These are phyloP conservation scores for Aspergillus sp. DNA, from an alignment of 2,329 filamentous ascomycete genomes.

Conservation along the genomic window DNA sequence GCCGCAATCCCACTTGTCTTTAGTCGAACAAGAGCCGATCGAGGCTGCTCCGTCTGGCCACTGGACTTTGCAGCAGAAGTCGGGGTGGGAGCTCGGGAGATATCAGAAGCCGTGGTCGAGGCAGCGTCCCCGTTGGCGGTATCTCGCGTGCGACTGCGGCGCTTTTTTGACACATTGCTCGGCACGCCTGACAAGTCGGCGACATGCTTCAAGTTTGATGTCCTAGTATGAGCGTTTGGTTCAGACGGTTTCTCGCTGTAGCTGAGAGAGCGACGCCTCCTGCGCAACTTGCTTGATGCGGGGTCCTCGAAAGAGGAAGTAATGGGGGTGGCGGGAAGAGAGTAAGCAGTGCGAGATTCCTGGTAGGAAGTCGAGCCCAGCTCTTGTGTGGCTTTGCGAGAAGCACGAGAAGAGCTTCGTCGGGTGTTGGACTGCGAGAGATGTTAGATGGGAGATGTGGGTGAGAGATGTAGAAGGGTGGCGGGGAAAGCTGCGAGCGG, in stretches of 20 bases:
- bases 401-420: conserved; percentile 20
- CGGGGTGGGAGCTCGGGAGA: conserved; percentile 1
- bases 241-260: conserved; percentile 11
- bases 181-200: conserved; percentile 6
- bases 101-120: conserved; percentile 2
- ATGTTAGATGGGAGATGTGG: conserved; percentile 1
- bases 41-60: conserved; percentile 4
- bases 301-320: conserved; percentile 21
- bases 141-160: conserved; percentile 9
- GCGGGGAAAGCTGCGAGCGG: background rate
- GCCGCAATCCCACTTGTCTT: conserved; percentile 9
- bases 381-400: conserved; percentile 16
- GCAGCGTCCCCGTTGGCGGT: conserved; percentile 7
- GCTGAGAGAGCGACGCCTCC: conserved; percentile 14
- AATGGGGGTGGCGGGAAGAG: conserved; percentile 20
- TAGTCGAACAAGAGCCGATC: conserved; percentile 9
- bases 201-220: conserved; percentile 5
- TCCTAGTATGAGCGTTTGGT: conserved; percentile 9
- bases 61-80: conserved; percentile 7
- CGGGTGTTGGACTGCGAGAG: conserved; percentile 9
- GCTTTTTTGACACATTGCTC: conserved; percentile 7
- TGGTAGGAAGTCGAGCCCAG: conserved; percentile 12
- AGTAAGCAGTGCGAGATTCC: conserved; percentile 19
- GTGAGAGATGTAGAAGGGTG: conserved; percentile 1
- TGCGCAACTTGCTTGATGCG: conserved; percentile 19